Evolutionary conservation across 257 asterid genomes (phyloP), one percentile per base, ranked within the genome.

Genomic region (Solanum virginianum): DNA sequence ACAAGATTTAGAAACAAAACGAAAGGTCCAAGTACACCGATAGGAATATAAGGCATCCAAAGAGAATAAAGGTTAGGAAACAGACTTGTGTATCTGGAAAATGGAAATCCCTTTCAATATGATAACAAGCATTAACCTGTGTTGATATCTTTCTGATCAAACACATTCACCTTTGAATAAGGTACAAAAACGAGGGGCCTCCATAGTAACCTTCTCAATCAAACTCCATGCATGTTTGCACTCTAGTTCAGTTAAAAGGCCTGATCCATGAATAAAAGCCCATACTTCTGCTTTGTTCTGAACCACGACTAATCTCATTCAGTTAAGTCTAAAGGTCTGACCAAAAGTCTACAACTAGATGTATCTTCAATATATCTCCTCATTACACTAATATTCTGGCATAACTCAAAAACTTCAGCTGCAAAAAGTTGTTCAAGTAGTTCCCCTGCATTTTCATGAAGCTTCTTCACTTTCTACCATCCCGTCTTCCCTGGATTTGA

Each of bases 401-500:
- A 72, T 45, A 53, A 39, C 36, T 53, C 79, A 83, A 81, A 32
- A 68, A 57, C 80, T 56, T 32, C 82, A 54, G 68, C 75, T 41
- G 26, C 65, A 82, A 32, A 75, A 69, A 49, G 39, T 68, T 80
- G 85, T 36, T 81, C 62, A 56, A 49, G 20, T 72, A 72, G 85
- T 22, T 81, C 68, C 47, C 81, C 80, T 24, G 77, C 55, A 63
- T 71, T 84, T 81, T 80, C 79, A 29, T 54, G 77, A 84, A 69
- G 82, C 88, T 57, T 29, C 83, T 69, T 79, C 56, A n/a, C 72
- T 80, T 39, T 71, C 90, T 36, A 81, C 85, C 43, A 82, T 71
- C 54, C 66, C 84, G 49, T 81, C 90, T 84, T 85, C 88, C 81
- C 79, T 53, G 65, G 66, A 80, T 69, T 81, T 83, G 51, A 80